Percentiles rank a stretch among this genome's conserved stretches.
phyloP scores from a whole-genome alignment of 139 green algal genomes.

The Tetradesmus obliquus region DNA sequence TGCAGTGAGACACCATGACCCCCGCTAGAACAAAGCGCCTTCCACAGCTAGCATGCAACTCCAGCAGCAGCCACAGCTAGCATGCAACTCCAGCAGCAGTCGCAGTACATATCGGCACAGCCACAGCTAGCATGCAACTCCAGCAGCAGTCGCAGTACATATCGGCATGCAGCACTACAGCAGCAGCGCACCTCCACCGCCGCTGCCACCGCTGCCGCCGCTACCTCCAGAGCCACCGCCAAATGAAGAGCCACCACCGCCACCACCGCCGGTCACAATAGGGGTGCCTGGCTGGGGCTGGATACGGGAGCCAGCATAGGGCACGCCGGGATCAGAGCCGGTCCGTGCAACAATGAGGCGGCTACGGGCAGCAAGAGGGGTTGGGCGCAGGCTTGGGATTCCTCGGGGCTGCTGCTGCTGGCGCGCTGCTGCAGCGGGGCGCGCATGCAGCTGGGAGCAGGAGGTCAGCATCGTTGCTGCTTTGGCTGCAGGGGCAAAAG shows the following conservation, averaged over 20 bases:
- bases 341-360: not conserved
- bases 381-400: not conserved
- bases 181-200: not conserved
- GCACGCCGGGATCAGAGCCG: constrained; percentile 3
- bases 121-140: not conserved
- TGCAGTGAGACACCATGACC: no score
- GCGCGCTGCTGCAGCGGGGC: not conserved
- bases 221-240: not conserved
- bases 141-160: not conserved
- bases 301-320: constrained; percentile 18
- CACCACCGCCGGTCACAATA: not conserved
- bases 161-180: not conserved
- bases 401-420: not conserved
- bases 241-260: not conserved
- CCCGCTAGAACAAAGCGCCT: no score
- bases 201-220: constrained; percentile 16
- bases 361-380: not conserved
- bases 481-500: not conserved
- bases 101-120: no score
- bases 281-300: not conserved
- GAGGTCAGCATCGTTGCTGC: constrained; percentile 2
- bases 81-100: no score
- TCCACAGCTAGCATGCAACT: no score
- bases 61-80: no score
- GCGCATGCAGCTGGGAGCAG: not conserved